Evolutionary conservation across 192 early-diverging fungal species (phyloP), one percentile per base, ranked within the genome.

Genomic region (Coemansia sp.): DNA sequence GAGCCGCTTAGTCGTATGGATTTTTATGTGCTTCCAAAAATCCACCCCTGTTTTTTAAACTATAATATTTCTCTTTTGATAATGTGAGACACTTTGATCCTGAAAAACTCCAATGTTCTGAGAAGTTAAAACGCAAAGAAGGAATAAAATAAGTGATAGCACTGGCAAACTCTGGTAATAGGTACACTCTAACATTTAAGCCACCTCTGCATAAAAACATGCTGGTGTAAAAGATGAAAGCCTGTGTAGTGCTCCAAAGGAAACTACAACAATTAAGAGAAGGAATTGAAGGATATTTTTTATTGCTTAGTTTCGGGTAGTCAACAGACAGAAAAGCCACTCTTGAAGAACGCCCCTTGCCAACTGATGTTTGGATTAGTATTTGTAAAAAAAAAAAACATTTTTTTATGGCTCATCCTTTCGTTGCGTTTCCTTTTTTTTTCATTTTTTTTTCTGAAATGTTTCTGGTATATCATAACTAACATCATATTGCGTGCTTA

Each of bases 241-340:
- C 11, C 39, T 46, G 11, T 17, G 11, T 17, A 14, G 11, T 46
- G 39, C 39, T 46, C 11, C 57, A 46, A 46, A 46, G 10, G 31
- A 33, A 59, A 59, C 30, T 33, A n/a, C n/a, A 59, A 59, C 57
- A 59, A 59, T 59, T 59, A 59, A 33, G 21, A 46, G 39, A 46
- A 9, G 5, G 11, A 46, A 14, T 46, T 17, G 39, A 46, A 46
- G 39, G 11, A 46, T 46, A 14, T 46, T 46, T 39, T 46, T 14
- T 46, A 46, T 46, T 17, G 39, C 39, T 36, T 46, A 46, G 39
- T 46, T 46, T 46, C 39, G 17, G 39, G 39, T 46, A 46, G 39
- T 46, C 39, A 46, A 46, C 39, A 4, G 17, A 1, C 9, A 17
- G 25, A 59, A 33, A 59, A 59, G 31, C 31, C 57, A 32, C 30